These are phyloP conservation scores for Garcia nutans DNA, from an alignment of 345 rosid genomes.

Conservation along the genomic window DNA sequence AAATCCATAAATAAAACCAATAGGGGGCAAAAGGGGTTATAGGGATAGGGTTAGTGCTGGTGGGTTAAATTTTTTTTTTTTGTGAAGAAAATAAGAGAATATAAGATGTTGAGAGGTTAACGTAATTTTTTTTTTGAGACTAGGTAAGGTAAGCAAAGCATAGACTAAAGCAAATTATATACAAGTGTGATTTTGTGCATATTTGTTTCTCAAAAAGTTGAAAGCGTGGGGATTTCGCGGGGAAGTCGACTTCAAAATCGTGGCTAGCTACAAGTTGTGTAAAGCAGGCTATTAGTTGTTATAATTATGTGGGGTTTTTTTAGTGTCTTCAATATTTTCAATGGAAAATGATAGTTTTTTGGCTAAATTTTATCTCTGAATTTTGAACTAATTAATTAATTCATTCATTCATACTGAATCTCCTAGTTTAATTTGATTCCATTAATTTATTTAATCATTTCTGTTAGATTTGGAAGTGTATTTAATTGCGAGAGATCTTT, in stretches of 20 bases:
- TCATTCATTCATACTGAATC: no score
- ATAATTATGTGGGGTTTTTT: neutral
- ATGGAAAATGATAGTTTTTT: neutral
- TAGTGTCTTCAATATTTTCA: neutral
- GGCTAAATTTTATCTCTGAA: no score
- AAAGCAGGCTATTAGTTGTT: conserved; percentile 10
- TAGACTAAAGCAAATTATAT: neutral
- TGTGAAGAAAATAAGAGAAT: neutral
- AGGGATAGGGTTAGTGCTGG: neutral
- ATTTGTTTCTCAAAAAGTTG: conserved; percentile 5
- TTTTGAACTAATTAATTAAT: no score
- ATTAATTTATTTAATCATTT: no score
- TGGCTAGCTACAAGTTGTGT: no score
- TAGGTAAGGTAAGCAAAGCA: conserved; percentile 4
- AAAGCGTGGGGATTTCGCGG: conserved; percentile 60
- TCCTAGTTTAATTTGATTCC: no score
- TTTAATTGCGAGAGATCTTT: no score
- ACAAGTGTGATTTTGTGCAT: neutral
- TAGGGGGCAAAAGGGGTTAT: neutral
- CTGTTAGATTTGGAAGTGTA: no score
- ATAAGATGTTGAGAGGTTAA: neutral
- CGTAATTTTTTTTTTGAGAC: no score
- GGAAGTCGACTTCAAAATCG: conserved; percentile 11
- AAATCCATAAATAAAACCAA: conserved; percentile 26
- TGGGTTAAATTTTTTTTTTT: no score